These are phyloP conservation scores for Ceriops decandra DNA, from an alignment of 345 rosid genomes.

Conservation along the genomic window DNA sequence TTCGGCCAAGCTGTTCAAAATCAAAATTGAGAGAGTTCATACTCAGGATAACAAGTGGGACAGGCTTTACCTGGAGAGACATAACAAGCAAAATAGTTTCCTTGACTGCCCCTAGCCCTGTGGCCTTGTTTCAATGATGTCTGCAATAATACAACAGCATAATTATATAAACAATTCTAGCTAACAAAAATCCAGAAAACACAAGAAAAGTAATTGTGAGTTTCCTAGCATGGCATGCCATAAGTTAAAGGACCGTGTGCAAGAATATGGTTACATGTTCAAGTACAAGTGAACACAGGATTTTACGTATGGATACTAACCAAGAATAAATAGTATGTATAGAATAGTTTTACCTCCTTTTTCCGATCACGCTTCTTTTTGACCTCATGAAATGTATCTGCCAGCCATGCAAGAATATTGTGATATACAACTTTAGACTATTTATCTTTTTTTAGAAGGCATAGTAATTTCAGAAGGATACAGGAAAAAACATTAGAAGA, in stretches of 20 bases:
- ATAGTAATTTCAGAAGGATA: too few relatives aligned
- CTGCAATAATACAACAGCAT: conserved; percentile 33
- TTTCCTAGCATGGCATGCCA: background rate
- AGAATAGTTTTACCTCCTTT: conserved; percentile 52
- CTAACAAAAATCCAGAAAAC: background rate
- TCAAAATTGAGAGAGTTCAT: background rate
- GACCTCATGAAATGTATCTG: conserved; percentile 96
- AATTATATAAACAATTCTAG: background rate
- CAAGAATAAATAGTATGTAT: background rate
- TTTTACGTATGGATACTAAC: background rate
- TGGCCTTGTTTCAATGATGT: conserved; percentile 34
- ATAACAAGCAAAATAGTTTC: conserved; percentile 43
- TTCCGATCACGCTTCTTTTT: conserved; percentile 57
- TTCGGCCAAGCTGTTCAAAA: background rate
- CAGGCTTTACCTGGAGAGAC: conserved; percentile 36
- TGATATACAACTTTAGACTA: background rate
- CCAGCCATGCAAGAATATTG: conserved; percentile 10
- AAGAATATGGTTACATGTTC: background rate
- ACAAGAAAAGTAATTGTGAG: background rate
- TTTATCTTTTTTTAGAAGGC: too few relatives aligned
- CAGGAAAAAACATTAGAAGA: too few relatives aligned
- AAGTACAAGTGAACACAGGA: background rate
- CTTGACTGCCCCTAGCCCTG: conserved; percentile 44
- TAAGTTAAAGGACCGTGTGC: background rate
- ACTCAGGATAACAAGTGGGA: background rate